phyloP scores from a whole-genome alignment of 345 rosid species.

The Eucalyptus regnans region DNA sequence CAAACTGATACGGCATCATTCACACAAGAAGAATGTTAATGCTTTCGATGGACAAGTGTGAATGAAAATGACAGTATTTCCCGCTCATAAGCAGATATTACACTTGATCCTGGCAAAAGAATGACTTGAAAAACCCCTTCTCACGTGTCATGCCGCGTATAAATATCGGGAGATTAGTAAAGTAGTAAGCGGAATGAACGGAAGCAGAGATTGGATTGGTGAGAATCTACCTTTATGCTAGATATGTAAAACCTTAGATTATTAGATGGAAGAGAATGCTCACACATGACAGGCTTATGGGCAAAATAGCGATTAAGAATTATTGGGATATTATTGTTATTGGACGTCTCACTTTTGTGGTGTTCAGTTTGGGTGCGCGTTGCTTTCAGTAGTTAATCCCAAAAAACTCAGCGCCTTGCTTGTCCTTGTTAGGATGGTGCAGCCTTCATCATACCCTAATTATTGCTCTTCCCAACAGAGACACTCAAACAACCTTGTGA shows the following conservation, averaged over 20 bases:
- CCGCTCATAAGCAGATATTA: background rate
- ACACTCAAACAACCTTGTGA: no score
- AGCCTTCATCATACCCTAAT: no score
- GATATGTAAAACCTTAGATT: background rate
- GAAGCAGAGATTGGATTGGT: accelerated
- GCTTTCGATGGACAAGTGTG: background rate
- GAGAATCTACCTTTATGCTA: background rate
- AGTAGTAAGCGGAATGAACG: background rate
- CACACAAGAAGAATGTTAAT: no score
- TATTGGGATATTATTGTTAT: background rate
- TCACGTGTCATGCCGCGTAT: accelerated
- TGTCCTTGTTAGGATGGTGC: no score
- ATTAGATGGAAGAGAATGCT: background rate
- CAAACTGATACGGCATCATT: background rate
- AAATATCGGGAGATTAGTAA: background rate
- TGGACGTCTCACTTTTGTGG: background rate
- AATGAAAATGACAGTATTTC: background rate
- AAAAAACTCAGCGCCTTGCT: background rate
- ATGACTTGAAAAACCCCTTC: background rate
- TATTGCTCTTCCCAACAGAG: no score
- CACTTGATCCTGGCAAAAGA: background rate
- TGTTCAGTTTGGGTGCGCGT: background rate
- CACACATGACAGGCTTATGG: background rate
- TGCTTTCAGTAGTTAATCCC: background rate
- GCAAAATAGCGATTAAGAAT: background rate